A percentile compares a stretch with the other conserved stretches of the same genome.
phyloP scores from a whole-genome alignment of 73 alveolate species.

The Paramecium sonneborni region DNA sequence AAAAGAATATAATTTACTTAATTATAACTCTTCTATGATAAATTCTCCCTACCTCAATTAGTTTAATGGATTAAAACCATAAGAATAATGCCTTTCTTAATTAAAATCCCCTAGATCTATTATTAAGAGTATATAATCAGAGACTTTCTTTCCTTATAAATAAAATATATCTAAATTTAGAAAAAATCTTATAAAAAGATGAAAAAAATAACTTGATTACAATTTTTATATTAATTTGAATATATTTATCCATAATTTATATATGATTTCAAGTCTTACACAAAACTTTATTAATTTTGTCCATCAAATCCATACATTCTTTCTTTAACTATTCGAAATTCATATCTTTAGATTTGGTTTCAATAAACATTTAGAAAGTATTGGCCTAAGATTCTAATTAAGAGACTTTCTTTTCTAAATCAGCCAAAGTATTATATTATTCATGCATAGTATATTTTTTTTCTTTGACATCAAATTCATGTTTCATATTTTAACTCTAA shows the following conservation, averaged over 20 bases:
- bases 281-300: conserved; percentile 71
- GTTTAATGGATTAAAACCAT: neutral
- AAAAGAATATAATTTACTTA: neutral
- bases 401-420: conserved; percentile 79
- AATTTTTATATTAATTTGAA: neutral
- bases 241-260: neutral
- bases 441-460: conserved; percentile 68
- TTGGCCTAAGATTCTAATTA: conserved; percentile 74
- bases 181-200: neutral
- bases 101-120: neutral
- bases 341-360: conserved; percentile 87
- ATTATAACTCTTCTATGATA: neutral
- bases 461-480: conserved; percentile 69
- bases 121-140: neutral
- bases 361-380: conserved; percentile 80
- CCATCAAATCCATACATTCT: conserved; percentile 77
- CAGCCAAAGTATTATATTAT: conserved; percentile 64
- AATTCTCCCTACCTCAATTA: neutral
- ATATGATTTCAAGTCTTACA: conserved; percentile 42
- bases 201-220: neutral
- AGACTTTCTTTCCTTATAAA: neutral
- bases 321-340: conserved; percentile 73
- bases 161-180: neutral
- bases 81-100: neutral
- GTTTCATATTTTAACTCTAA: conserved; percentile 72